Evolutionary conservation across 2,329 filamentous ascomycete species (phyloP).

Genomic region (Phyllachora maydis): DNA sequence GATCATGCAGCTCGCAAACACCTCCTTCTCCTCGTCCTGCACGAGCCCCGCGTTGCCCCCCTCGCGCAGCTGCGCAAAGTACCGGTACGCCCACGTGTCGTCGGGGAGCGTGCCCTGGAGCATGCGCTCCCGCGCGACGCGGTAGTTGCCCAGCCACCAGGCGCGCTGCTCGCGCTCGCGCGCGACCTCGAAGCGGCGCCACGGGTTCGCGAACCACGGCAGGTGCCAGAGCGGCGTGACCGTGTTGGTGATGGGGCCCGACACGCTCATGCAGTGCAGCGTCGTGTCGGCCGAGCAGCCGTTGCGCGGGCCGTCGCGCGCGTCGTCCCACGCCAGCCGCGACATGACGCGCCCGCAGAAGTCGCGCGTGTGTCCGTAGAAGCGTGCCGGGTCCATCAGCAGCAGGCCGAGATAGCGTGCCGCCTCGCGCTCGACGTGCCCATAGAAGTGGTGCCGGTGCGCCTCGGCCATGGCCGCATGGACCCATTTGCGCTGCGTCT

Average conservation of each 20-base stretch:
- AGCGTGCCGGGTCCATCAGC: conserved; percentile 21
- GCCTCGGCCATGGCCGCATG: conserved; percentile 21
- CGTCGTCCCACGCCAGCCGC: conserved; percentile 26
- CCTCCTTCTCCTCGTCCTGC: conserved; percentile 19
- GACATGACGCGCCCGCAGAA: conserved; percentile 28
- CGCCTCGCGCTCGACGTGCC: conserved; percentile 24
- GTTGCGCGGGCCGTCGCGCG: conserved; percentile 20
- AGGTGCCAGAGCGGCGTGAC: conserved; percentile 25
- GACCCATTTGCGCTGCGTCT: conserved; percentile 26
- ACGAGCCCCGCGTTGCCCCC: conserved; percentile 17
- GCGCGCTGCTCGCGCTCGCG: conserved; percentile 19
- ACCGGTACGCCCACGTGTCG: conserved; percentile 26
- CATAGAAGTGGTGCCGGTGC: conserved; percentile 20
- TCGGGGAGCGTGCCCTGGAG: conserved; percentile 16
- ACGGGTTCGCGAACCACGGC: conserved; percentile 21
- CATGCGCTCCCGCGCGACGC: conserved; percentile 18
- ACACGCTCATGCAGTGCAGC: conserved; percentile 28
- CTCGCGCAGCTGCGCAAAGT: conserved; percentile 19
- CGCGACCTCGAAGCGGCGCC: conserved; percentile 22
- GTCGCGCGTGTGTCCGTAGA: conserved; percentile 23
- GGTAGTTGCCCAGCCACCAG: conserved; percentile 23
- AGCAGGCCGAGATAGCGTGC: conserved; percentile 22
- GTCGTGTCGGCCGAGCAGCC: conserved; percentile 24
- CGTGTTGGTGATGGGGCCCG: conserved; percentile 26
- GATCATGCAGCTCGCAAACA: conserved; percentile 27